These are phyloP conservation scores for Penicillium sclerotiorum DNA, from an alignment of 2,329 filamentous ascomycete genomes.

Conservation along the genomic window DNA sequence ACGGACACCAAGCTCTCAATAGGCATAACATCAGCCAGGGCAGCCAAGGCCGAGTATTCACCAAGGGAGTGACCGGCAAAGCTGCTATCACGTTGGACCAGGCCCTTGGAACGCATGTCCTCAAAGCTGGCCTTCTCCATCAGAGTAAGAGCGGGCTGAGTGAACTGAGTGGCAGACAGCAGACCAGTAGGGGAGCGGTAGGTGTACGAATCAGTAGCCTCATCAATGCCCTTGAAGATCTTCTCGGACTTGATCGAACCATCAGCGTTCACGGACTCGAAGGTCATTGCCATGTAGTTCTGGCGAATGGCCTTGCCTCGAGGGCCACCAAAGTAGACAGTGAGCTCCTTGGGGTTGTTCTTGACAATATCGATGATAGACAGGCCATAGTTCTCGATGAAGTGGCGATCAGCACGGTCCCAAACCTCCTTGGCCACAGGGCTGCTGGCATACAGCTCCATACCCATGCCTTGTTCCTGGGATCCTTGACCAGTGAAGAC, in stretches of 20 bases:
- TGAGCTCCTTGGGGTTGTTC: slow-evolving; percentile 99
- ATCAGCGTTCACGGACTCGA: slow-evolving; percentile 93
- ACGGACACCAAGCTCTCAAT: slow-evolving; percentile 98
- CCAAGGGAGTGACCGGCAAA: slow-evolving; percentile 97
- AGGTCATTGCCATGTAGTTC: slow-evolving; percentile 99
- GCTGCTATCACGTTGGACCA: slow-evolving; percentile 93
- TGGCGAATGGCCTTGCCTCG: slow-evolving; percentile 95
- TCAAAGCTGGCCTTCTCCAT: slow-evolving; percentile 99
- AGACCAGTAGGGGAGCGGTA: slow-evolving; percentile 94
- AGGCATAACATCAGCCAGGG: slow-evolving; percentile 98
- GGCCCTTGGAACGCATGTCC: slow-evolving; percentile 96
- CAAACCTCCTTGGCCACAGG: slow-evolving; percentile 94
- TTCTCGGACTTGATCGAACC: slow-evolving; percentile 96
- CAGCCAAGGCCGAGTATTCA: slow-evolving; percentile 96
- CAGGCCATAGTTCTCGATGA: slow-evolving; percentile 98
- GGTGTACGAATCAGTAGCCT: slow-evolving; percentile 92
- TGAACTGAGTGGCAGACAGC: slow-evolving; percentile 96
- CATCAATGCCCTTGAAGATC: slow-evolving; percentile 97
- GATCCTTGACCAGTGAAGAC: slow-evolving; percentile 98
- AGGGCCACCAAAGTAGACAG: slow-evolving; percentile 95
- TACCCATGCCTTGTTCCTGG: slow-evolving; percentile 99
- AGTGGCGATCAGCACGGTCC: slow-evolving; percentile 96
- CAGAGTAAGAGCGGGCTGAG: slow-evolving; percentile 91
- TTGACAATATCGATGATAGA: slow-evolving; percentile 98
- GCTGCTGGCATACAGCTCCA: slow-evolving; percentile 96